These are phyloP conservation scores for Chrysosporium keratinophilum DNA, from an alignment of 2,329 filamentous ascomycete species.

Conservation along the genomic window DNA sequence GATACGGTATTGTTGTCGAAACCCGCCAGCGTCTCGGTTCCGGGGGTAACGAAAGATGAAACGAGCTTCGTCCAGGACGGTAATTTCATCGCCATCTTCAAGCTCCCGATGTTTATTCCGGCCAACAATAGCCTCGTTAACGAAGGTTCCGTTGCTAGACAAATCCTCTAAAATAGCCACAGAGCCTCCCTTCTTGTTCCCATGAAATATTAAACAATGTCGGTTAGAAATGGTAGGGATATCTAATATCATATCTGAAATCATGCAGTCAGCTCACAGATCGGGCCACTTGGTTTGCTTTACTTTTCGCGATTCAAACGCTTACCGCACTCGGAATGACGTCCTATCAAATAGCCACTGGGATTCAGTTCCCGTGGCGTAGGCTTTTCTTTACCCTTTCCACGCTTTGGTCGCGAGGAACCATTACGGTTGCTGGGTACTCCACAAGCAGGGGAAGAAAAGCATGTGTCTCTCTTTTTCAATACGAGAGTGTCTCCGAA, in stretches of 20 bases:
- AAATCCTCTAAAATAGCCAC: conserved; percentile 79
- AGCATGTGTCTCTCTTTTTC: conserved; percentile 62
- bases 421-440: conserved; percentile 28
- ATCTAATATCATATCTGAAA: conserved; percentile 59
- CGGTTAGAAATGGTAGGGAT: conserved; percentile 79
- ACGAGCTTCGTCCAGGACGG: conserved; percentile 69
- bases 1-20: conserved; percentile 76
- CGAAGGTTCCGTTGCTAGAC: conserved; percentile 91
- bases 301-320: conserved; percentile 17
- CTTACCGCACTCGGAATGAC: conserved; percentile 88
- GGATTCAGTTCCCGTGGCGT: conserved; percentile 46
- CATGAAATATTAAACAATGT: conserved; percentile 44
- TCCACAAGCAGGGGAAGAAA: conserved; percentile 40
- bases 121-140: conserved; percentile 83
- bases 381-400: conserved; percentile 42
- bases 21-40: conserved; percentile 61
- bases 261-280: neutral
- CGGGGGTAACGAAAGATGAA: conserved; percentile 89
- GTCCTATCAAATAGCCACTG: conserved; percentile 80
- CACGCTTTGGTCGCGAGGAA: conserved; percentile 27
- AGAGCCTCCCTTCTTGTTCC: conserved; percentile 48
- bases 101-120: conserved; percentile 85
- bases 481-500: conserved; percentile 63
- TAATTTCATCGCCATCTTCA: conserved; percentile 81
- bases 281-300: neutral